phyloP scores from a whole-genome alignment of 768 basidiomycete genomes.

The Pisolithus sp. region DNA sequence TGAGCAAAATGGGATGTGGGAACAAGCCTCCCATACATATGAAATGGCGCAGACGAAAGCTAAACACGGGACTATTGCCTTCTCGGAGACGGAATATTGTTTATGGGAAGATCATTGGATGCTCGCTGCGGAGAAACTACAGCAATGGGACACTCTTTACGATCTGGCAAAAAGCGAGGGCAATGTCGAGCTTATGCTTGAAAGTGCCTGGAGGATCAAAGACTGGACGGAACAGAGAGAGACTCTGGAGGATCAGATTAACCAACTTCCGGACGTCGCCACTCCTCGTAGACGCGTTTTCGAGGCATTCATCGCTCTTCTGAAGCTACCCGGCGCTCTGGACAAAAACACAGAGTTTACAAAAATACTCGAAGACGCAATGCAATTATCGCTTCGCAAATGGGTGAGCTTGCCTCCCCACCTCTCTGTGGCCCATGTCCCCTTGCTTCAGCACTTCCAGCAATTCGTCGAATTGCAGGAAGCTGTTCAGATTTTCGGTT shows the following conservation, averaged over 20 bases:
- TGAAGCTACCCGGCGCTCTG: conserved; percentile 73
- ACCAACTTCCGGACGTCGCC: conserved; percentile 72
- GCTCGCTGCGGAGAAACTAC: conserved; percentile 87
- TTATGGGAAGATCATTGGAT: conserved; percentile 99
- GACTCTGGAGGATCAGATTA: conserved; percentile 73
- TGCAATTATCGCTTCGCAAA: conserved; percentile 93
- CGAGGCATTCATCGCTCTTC: conserved; percentile 86
- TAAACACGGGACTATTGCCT: conserved; percentile 73
- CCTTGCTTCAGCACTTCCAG: conserved; percentile 94
- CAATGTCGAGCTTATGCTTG: conserved; percentile 87
- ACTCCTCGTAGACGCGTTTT: conserved; percentile 98
- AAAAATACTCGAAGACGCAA: conserved; percentile 86
- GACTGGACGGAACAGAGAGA: conserved; percentile 87
- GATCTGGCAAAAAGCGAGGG: conserved; percentile 86
- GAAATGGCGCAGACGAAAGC: conserved; percentile 87
- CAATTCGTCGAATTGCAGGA: conserved; percentile 98
- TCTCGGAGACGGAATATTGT: conserved; percentile 92
- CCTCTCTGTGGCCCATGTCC: conserved; percentile 88
- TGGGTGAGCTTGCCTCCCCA: conserved; percentile 87
- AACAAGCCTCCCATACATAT: conserved; percentile 81
- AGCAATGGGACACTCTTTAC: conserved; percentile 93
- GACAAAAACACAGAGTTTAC: conserved; percentile 89
- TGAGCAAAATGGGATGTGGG: conserved; percentile 98
- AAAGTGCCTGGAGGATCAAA: conserved; percentile 90
- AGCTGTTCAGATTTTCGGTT: conserved; percentile 90